phyloP scores from a whole-genome alignment of 805 yeast genomes.

The Candida silvicultrix region DNA sequence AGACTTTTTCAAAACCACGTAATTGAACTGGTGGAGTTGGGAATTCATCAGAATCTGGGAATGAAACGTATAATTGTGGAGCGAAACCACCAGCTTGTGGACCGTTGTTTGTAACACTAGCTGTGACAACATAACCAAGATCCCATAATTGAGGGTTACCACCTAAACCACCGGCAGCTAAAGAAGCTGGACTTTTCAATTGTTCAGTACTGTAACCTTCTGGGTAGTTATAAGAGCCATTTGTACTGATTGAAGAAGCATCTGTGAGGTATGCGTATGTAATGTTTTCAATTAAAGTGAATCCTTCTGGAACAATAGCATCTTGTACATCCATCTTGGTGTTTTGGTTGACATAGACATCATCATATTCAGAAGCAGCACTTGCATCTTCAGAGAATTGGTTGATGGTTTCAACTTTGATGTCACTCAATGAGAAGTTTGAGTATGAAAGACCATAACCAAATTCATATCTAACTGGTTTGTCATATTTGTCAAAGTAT shows the following conservation, averaged over 20 bases:
- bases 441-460: constrained; percentile 57
- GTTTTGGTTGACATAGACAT: constrained; percentile 29
- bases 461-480: constrained; percentile 49
- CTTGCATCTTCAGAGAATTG: constrained; percentile 35
- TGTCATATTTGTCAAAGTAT: constrained; percentile 44
- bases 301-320: constrained; percentile 41
- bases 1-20: constrained; percentile 50
- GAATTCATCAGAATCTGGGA: constrained; percentile 31
- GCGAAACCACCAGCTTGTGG: constrained; percentile 38
- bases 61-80: constrained; percentile 46
- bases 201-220: constrained; percentile 21
- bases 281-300: constrained; percentile 39
- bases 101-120: constrained; percentile 42
- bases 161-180: constrained; percentile 41
- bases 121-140: constrained; percentile 36
- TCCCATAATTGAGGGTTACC: constrained; percentile 57
- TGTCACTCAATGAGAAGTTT: constrained; percentile 23
- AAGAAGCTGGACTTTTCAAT: constrained; percentile 17
- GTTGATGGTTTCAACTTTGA: constrained; percentile 30
- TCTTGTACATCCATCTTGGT: constrained; percentile 43
- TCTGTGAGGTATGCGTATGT: constrained; percentile 41
- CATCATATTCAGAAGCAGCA: constrained; percentile 34
- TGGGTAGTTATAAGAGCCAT: constrained; percentile 23
- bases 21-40: constrained; percentile 43
- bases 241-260: constrained; percentile 10